A percentile compares a stretch with the other conserved stretches of the same genome.
These are phyloP conservation scores for Teratosphaeria pseudoeucalypti DNA, from an alignment of 2,329 filamentous ascomycete species.

Conservation along the genomic window DNA sequence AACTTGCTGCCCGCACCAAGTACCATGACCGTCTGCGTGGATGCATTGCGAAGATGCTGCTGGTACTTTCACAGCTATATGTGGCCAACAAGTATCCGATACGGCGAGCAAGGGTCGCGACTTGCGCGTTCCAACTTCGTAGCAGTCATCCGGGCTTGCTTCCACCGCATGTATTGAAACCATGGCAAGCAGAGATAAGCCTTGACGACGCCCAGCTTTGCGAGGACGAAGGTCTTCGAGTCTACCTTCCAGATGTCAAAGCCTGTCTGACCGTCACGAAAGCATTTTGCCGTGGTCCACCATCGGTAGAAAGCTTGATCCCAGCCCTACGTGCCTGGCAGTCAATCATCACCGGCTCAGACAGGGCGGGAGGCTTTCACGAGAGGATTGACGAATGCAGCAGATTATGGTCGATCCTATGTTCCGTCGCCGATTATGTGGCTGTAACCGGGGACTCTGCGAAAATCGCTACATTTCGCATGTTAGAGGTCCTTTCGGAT, in stretches of 20 bases:
- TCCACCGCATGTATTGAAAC: constrained; percentile 4
- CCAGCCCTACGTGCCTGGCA: constrained; percentile 29
- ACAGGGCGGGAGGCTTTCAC: constrained; percentile 40
- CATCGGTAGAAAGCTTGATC: constrained; percentile 18
- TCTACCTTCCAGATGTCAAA: constrained; percentile 26
- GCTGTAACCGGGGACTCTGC: constrained; percentile 47
- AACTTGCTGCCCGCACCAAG: constrained; percentile 15
- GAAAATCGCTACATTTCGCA: constrained; percentile 6
- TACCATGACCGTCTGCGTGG: constrained; percentile 8
- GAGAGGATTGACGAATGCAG: background rate
- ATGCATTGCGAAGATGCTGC: constrained; percentile 11
- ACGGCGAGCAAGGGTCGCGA: constrained; percentile 18
- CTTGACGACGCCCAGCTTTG: constrained; percentile 9
- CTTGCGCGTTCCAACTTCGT: constrained; percentile 12
- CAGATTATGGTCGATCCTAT: constrained; percentile 34
- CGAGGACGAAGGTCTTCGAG: constrained; percentile 25
- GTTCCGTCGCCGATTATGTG: constrained; percentile 46
- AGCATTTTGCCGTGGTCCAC: constrained; percentile 29
- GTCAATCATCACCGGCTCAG: constrained; percentile 32
- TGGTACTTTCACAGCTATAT: constrained; percentile 14
- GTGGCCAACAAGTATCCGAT: constrained; percentile 13
- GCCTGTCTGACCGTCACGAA: constrained; percentile 30
- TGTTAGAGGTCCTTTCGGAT: constrained; percentile 5
- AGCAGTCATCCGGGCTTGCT: constrained; percentile 16
- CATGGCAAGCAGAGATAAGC: constrained; percentile 3